Evolutionary conservation across 1,139 yeast species (phyloP).

Genomic region (Candida tropicalis): DNA sequence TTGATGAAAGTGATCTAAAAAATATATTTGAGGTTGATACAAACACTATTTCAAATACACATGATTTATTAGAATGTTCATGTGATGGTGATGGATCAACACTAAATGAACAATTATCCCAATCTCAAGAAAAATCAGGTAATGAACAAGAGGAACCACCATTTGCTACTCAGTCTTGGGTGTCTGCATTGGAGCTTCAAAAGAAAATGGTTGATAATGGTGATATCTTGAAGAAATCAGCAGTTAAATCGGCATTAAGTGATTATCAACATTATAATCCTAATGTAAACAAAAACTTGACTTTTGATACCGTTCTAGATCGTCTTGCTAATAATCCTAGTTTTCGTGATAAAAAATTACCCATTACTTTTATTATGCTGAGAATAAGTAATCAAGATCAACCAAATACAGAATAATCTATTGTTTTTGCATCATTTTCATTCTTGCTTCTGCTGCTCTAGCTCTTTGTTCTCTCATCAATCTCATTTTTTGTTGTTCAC

Average conservation of each 20-base stretch:
- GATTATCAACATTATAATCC: constrained; percentile 69
- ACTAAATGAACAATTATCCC: constrained; percentile 9
- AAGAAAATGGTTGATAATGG: constrained; percentile 18
- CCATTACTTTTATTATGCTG: constrained; percentile 16
- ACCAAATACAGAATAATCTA: background rate
- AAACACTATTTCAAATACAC: constrained; percentile 70
- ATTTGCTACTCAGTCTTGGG: constrained; percentile 31
- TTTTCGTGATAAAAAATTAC: constrained; percentile 8
- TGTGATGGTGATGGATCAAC: constrained; percentile 50
- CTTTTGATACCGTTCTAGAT: constrained; percentile 15
- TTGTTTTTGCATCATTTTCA: constrained; percentile 27
- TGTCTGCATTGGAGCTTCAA: constrained; percentile 43
- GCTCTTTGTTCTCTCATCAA: constrained; percentile 94
- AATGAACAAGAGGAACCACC: constrained; percentile 15
- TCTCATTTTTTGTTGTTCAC: constrained; percentile 70
- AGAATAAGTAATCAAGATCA: constrained; percentile 6
- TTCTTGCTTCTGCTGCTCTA: constrained; percentile 92
- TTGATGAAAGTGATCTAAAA: constrained; percentile 64
- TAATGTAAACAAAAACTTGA: constrained; percentile 4
- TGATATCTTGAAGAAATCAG: constrained; percentile 32
- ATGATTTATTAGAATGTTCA: constrained; percentile 75
- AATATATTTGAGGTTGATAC: constrained; percentile 69
- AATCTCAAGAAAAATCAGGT: constrained; percentile 16
- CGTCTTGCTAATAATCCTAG: constrained; percentile 11
- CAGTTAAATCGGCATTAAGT: constrained; percentile 58